Percentiles rank a stretch among this genome's conserved stretches.
Evolutionary conservation across 805 yeast genomes (phyloP).

Genomic region (Clavispora asparagi): DNA sequence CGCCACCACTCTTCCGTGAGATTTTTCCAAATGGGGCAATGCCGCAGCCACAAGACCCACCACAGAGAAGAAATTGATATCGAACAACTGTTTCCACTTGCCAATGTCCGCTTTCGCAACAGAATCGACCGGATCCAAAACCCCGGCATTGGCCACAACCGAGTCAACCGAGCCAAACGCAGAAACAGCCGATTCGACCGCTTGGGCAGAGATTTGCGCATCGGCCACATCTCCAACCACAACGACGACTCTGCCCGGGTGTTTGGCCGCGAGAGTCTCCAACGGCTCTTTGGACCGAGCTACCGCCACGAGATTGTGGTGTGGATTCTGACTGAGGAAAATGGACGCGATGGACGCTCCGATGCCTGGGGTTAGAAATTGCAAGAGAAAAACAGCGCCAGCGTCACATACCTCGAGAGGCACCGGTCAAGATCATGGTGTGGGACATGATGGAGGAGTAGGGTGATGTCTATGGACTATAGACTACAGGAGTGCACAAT

Average conservation of each 20-base stretch:
- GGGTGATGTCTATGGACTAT: neutral
- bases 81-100: conserved; percentile 61
- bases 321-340: conserved; percentile 34
- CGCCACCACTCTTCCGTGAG: conserved; percentile 63
- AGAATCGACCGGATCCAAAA: conserved; percentile 67
- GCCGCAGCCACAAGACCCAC: conserved; percentile 53
- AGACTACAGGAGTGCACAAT: too few species aligned
- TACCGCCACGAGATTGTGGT: conserved; percentile 54
- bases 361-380: conserved; percentile 58
- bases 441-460: conserved; percentile 8
- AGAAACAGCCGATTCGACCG: conserved; percentile 41
- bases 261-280: conserved; percentile 34
- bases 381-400: conserved; percentile 10
- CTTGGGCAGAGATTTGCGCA: conserved; percentile 24
- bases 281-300: conserved; percentile 60
- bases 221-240: conserved; percentile 61
- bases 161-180: conserved; percentile 58
- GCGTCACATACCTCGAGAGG: conserved; percentile 15
- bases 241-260: conserved; percentile 47
- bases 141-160: conserved; percentile 76
- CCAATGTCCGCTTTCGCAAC: conserved; percentile 47
- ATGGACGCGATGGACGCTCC: conserved; percentile 69
- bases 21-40: conserved; percentile 51
- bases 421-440: conserved; percentile 19
- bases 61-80: conserved; percentile 74